Conservation (phyloP, 805 yeast genomes). For the Candida anglica region DNA sequence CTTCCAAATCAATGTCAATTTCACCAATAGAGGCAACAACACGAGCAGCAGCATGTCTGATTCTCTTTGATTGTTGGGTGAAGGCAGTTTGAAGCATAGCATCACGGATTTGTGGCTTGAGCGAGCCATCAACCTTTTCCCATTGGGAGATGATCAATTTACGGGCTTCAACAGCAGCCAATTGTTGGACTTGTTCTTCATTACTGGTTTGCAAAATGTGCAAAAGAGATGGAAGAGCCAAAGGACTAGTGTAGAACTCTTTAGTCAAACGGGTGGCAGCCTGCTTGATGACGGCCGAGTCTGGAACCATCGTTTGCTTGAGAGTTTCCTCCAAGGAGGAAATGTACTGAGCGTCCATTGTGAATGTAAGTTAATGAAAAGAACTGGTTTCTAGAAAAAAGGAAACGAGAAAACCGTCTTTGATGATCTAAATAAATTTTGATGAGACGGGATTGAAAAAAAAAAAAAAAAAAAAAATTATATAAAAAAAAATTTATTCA, state of each 20-base stretch:
- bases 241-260: constrained; percentile 68
- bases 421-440: too few species aligned
- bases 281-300: constrained; percentile 71
- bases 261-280: constrained; percentile 74
- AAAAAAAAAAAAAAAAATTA: not conserved
- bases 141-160: constrained; percentile 74
- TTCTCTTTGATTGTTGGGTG: constrained; percentile 56
- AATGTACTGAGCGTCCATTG: constrained; percentile 70
- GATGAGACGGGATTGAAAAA: too few species aligned
- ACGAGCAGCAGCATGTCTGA: constrained; percentile 87
- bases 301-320: constrained; percentile 76
- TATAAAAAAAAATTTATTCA: not conserved
- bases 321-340: constrained; percentile 75
- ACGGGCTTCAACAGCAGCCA: constrained; percentile 96
- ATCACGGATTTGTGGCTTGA: constrained; percentile 60
- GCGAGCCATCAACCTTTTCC: constrained; percentile 46
- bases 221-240: constrained; percentile 75
- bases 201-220: constrained; percentile 71
- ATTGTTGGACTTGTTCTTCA: constrained; percentile 73
- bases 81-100: constrained; percentile 69
- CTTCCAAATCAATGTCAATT: constrained; percentile 59
- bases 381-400: too few species aligned
- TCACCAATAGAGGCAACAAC: constrained; percentile 84
- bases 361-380: too few species aligned
- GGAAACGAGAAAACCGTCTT: too few species aligned